Conservation (phyloP, 2,329 filamentous ascomycete genomes). For the Fusarium longipes region DNA sequence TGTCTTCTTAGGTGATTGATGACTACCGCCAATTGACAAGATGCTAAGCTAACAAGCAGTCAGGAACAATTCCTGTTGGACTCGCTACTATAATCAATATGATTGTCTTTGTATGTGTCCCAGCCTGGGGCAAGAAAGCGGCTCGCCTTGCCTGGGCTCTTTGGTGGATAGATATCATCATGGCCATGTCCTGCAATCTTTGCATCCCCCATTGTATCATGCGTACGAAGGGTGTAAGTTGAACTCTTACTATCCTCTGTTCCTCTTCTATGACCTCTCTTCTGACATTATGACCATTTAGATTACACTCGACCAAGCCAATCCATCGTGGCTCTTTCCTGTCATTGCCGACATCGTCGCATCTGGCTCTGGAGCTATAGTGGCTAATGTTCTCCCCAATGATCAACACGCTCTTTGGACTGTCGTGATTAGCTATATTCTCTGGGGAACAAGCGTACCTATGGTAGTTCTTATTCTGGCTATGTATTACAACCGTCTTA, state of each 20-base stretch:
- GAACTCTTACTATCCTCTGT: slow-evolving; percentile 34
- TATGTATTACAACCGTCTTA: slow-evolving; percentile 71
- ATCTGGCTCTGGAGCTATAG: slow-evolving; percentile 65
- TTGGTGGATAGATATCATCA: slow-evolving; percentile 63
- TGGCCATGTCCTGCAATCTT: slow-evolving; percentile 59
- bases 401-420: slow-evolving; percentile 64
- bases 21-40: not conserved
- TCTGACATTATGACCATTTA: slow-evolving; percentile 1
- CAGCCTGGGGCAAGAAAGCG: slow-evolving; percentile 67
- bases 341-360: slow-evolving; percentile 72
- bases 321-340: slow-evolving; percentile 70
- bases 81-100: slow-evolving; percentile 71
- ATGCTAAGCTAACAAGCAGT: slow-evolving; percentile 45
- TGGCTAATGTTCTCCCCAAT: slow-evolving; percentile 66
- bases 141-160: slow-evolving; percentile 62
- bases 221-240: slow-evolving; percentile 50
- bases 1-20: slow-evolving; percentile 36
- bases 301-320: slow-evolving; percentile 57
- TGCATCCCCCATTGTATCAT: slow-evolving; percentile 62
- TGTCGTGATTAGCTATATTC: slow-evolving; percentile 66
- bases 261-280: slow-evolving; percentile 44
- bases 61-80: slow-evolving; percentile 70
- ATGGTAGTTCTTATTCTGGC: slow-evolving; percentile 67
- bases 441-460: slow-evolving; percentile 67
- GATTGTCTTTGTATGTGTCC: slow-evolving; percentile 65